These are phyloP conservation scores for Lecanicillium sp. DNA, from an alignment of 2,329 filamentous ascomycete species.

Conservation along the genomic window DNA sequence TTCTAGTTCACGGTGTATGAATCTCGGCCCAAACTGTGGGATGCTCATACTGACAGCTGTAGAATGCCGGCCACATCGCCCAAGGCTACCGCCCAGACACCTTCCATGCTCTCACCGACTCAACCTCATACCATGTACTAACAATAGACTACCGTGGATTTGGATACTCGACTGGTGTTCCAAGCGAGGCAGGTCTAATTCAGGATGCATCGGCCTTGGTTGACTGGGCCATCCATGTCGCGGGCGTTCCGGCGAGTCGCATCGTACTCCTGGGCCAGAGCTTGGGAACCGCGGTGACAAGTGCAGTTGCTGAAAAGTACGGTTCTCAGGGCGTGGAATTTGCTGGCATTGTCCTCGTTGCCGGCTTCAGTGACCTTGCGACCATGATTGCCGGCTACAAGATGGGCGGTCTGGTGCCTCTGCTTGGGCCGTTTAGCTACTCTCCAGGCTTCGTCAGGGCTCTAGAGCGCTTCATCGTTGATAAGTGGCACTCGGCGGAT, in stretches of 20 bases:
- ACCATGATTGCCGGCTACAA: conserved; percentile 71
- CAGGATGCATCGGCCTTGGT: conserved; percentile 69
- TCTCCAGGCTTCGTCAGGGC: conserved; percentile 60
- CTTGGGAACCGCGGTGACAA: conserved; percentile 78
- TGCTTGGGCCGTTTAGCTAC: conserved; percentile 66
- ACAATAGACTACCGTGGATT: conserved; percentile 89
- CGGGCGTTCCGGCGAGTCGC: conserved; percentile 59
- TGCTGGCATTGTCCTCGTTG: conserved; percentile 72
- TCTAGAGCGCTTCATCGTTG: conserved; percentile 60
- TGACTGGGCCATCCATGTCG: conserved; percentile 62
- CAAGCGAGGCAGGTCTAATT: conserved; percentile 75
- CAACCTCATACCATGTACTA: conserved; percentile 73
- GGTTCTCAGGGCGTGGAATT: conserved; percentile 58
- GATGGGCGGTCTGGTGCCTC: conserved; percentile 69
- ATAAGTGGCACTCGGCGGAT: conserved; percentile 70
- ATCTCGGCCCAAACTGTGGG: no score
- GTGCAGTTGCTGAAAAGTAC: conserved; percentile 68
- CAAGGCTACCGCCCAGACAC: conserved; percentile 70
- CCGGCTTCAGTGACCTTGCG: conserved; percentile 70
- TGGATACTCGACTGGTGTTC: conserved; percentile 71
- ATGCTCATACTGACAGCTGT: conserved; percentile 24
- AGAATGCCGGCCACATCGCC: conserved; percentile 83
- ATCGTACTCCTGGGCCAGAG: conserved; percentile 84
- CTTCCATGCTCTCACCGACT: conserved; percentile 70
- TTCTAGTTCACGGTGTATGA: conserved; percentile 51